Percentiles rank a stretch among this genome's conserved stretches.
Evolutionary conservation across 306 rosid species (phyloP).

Genomic region (Acacia acuminata): DNA sequence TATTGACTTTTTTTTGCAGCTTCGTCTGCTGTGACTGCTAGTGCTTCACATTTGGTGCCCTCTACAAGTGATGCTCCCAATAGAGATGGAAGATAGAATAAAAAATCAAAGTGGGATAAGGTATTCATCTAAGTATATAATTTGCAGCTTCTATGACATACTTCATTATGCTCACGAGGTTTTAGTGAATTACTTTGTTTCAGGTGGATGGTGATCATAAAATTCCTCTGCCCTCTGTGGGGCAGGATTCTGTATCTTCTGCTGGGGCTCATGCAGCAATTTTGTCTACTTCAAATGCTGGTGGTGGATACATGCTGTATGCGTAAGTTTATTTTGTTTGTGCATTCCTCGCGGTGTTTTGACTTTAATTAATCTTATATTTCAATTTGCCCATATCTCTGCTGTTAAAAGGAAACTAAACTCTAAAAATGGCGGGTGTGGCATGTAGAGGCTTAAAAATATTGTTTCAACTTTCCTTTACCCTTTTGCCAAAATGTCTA

Average conservation of each 20-base stretch:
- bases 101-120: slow-evolving; percentile 68
- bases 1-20: slow-evolving; percentile 37
- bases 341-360: slow-evolving; percentile 6
- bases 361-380: slow-evolving; percentile 17
- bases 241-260: slow-evolving; percentile 61
- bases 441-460: too few relatives aligned
- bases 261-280: slow-evolving; percentile 70
- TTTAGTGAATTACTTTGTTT: slow-evolving; percentile 34
- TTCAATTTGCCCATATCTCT: neutral
- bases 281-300: slow-evolving; percentile 70
- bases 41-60: slow-evolving; percentile 54
- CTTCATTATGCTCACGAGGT: slow-evolving; percentile 22
- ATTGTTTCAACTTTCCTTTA: too few relatives aligned
- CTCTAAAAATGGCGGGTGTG: neutral
- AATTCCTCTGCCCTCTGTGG: slow-evolving; percentile 64
- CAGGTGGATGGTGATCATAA: slow-evolving; percentile 81
- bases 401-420: slow-evolving; percentile 6
- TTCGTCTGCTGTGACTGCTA: slow-evolving; percentile 38
- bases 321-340: slow-evolving; percentile 55
- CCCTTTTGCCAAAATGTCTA: neutral
- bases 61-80: slow-evolving; percentile 48
- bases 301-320: slow-evolving; percentile 83
- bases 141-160: slow-evolving; percentile 17
- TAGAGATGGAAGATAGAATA: slow-evolving; percentile 68
- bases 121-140: slow-evolving; percentile 35